phyloP scores from a whole-genome alignment of 148 eudicot species.

The Camellia lanceoleosa region DNA sequence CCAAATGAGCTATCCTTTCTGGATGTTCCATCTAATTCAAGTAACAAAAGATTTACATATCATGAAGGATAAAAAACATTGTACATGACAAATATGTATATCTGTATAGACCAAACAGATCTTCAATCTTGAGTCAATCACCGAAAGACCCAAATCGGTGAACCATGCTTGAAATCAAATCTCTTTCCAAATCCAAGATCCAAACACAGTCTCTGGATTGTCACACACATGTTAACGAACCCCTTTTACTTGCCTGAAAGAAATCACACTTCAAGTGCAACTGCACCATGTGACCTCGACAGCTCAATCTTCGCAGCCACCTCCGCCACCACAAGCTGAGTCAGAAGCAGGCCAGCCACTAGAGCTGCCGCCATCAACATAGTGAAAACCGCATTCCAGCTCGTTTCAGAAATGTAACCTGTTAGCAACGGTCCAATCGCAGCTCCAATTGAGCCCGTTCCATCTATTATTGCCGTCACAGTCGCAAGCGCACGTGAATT shows the following conservation, averaged over 20 bases:
- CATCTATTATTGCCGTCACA: conserved; percentile 93
- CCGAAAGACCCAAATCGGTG: no score
- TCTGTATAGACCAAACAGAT: no score
- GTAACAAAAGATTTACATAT: neutral
- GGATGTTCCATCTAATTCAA: neutral
- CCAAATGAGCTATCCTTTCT: neutral
- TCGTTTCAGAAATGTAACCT: conserved; percentile 65
- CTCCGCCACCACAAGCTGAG: conserved; percentile 74
- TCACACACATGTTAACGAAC: no score
- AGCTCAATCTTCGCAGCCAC: conserved; percentile 53
- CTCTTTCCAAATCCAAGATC: no score
- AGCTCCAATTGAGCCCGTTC: conserved; percentile 95
- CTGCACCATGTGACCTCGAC: conserved; percentile 29
- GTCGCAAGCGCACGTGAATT: conserved; percentile 83
- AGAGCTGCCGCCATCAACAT: conserved; percentile 89
- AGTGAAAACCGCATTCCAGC: conserved; percentile 84
- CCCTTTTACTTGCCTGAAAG: neutral
- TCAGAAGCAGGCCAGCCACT: conserved; percentile 76
- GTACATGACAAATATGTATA: neutral
- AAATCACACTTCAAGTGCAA: conserved; percentile 43
- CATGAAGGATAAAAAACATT: neutral
- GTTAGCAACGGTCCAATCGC: conserved; percentile 90
- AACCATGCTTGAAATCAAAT: no score
- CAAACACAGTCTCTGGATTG: no score
- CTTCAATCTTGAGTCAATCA: neutral